These are phyloP conservation scores for bread wheat (Triticum aestivum) DNA, from an alignment of 176 grass and related monocot species.

Conservation along the genomic window DNA sequence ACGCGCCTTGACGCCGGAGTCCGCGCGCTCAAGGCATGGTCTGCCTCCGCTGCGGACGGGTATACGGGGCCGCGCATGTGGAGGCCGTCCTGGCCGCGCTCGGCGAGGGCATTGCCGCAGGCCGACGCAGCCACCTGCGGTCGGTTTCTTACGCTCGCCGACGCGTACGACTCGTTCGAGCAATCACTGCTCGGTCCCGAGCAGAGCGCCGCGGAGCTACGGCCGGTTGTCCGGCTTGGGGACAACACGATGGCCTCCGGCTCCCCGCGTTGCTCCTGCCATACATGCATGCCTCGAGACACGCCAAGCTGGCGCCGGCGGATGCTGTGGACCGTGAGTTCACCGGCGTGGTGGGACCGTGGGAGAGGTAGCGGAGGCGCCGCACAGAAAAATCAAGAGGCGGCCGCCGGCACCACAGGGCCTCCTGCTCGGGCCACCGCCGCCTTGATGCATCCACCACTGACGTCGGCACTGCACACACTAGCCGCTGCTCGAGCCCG, in stretches of 20 bases:
- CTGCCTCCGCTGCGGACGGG: not conserved
- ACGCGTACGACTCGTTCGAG: slow-evolving; percentile 54
- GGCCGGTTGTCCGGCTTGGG: slow-evolving; percentile 33
- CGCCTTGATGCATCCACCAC: no score
- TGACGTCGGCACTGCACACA: no score
- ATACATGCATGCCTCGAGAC: slow-evolving; percentile 16
- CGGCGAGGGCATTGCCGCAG: slow-evolving; percentile 32
- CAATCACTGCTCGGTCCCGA: not conserved
- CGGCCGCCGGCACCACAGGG: no score
- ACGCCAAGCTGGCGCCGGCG: not conserved
- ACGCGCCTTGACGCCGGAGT: slow-evolving; percentile 28
- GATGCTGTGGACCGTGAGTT: not conserved
- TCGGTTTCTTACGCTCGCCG: slow-evolving; percentile 51
- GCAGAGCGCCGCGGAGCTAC: slow-evolving; percentile 31
- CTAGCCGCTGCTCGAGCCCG: no score
- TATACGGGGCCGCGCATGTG: slow-evolving; percentile 6
- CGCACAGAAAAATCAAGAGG: not conserved
- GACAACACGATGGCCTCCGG: not conserved
- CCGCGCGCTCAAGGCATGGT: slow-evolving; percentile 36
- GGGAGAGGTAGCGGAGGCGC: not conserved
- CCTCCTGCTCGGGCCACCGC: no score
- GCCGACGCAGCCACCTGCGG: not conserved
- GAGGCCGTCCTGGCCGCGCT: slow-evolving; percentile 38
- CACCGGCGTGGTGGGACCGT: no score
- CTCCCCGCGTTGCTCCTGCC: slow-evolving; percentile 23